Evolutionary conservation across 176 grass and related monocot genomes (phyloP), one percentile per base, ranked within the genome.

Genomic region (Triticum aestivum): DNA sequence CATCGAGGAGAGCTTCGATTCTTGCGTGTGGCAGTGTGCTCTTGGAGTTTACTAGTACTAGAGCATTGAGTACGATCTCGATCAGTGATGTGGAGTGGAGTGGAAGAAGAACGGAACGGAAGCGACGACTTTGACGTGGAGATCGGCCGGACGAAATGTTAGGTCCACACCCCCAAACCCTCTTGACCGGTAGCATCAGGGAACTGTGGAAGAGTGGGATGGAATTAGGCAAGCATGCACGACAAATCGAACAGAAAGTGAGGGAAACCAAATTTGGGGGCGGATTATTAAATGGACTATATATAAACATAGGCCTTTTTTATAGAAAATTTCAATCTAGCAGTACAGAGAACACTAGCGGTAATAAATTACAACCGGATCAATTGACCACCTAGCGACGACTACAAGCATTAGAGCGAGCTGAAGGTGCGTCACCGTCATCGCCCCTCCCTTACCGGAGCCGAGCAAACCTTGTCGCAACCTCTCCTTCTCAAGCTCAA

Each of bases 81-180:
- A 79, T 32, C 61, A 42, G 29, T n/a, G 47, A 73, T 61, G 71
- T 69, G 71, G 66, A 58, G 33, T 77, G 13, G 71, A 87, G 85
- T 87, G 89, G 89, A 84, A 32, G 76, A 29, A 68, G 81, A 91
- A 84, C 89, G 42, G 44, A 52, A 52, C 49, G 54, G 85, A 81
- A 87, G 68, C 39, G 89, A 66, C 73, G 89, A 91, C 89, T 87
- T 91, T 23, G 75, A 84, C 81, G 56, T 66, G 65, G 41, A 65
- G 54, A 26, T 8, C 29, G n/a, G 9, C 9, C 30, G 17, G 17
- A 37, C 26, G 67, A 90, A 87, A 38, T 90, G 89, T 90, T 87
- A 87, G 84, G 89, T 87, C 85, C 85, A 87, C 89, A 87, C 89
- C 33, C 84, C 67, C 80, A 72, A 71, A 21, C 61, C 78, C 38